Evolutionary conservation across 306 rosid species (phyloP).

Genomic region (Fragaria ananassa): DNA sequence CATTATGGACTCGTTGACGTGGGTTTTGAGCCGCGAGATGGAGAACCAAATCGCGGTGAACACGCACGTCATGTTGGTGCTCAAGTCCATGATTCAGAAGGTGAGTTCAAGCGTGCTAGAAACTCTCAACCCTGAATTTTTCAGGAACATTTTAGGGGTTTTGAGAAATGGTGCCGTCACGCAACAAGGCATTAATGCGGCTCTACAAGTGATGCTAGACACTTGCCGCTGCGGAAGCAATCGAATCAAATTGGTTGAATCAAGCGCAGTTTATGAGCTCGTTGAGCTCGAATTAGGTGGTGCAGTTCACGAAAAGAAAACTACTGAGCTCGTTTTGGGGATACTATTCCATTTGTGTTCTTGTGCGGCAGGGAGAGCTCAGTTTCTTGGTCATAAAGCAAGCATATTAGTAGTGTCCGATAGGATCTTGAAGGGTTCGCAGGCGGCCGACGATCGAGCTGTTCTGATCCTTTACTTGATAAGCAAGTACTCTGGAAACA

Average conservation of each 20-base stretch:
- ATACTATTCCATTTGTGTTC: constrained; percentile 48
- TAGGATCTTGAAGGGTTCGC: constrained; percentile 47
- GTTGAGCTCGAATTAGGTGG: constrained; percentile 41
- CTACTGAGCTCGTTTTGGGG: constrained; percentile 43
- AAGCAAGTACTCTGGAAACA: constrained; percentile 42
- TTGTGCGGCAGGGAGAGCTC: constrained; percentile 63
- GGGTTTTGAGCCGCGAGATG: constrained; percentile 34
- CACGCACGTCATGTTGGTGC: constrained; percentile 33
- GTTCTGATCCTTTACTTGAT: constrained; percentile 45
- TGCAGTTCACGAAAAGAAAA: constrained; percentile 31
- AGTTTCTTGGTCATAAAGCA: constrained; percentile 48
- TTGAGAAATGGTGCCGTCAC: constrained; percentile 31
- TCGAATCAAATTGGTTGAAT: constrained; percentile 41
- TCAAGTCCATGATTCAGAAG: constrained; percentile 33
- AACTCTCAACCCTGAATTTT: constrained; percentile 41
- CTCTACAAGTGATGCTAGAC: constrained; percentile 34
- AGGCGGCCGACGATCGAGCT: constrained; percentile 44
- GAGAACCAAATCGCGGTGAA: constrained; percentile 30
- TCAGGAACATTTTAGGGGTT: constrained; percentile 26
- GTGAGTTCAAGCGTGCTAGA: constrained; percentile 12
- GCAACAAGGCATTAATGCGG: constrained; percentile 42
- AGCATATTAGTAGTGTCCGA: constrained; percentile 45
- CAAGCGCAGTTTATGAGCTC: constrained; percentile 41
- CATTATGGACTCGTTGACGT: constrained; percentile 35
- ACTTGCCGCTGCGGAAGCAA: constrained; percentile 39